Evolutionary conservation across 2,329 filamentous ascomycete species (phyloP).

Genomic region (Hymenoscyphus fructigenus): DNA sequence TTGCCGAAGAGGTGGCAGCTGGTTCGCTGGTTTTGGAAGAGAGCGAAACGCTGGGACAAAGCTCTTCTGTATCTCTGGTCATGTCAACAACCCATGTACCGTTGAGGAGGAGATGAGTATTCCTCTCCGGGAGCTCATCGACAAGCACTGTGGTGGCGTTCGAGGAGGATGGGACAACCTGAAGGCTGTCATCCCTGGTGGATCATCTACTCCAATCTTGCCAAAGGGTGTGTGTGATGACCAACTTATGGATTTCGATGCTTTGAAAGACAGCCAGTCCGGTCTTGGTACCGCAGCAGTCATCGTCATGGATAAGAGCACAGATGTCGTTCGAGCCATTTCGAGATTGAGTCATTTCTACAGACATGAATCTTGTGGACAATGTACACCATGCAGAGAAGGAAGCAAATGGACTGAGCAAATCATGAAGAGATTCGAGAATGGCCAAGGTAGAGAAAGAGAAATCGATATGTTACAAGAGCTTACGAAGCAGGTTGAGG

Average conservation of each 20-base stretch:
- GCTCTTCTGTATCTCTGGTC: conserved; percentile 96
- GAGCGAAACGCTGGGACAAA: conserved; percentile 97
- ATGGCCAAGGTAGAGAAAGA: conserved; percentile 79
- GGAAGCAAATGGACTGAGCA: conserved; percentile 99
- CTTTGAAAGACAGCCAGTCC: conserved; percentile 94
- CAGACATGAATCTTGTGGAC: conserved; percentile 95
- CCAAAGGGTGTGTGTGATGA: conserved; percentile 89
- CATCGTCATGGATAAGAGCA: conserved; percentile 98
- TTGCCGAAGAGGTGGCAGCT: conserved; percentile 83
- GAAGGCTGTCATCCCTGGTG: conserved; percentile 90
- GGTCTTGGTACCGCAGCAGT: conserved; percentile 96
- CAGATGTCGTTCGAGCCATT: conserved; percentile 93
- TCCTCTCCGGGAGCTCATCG: conserved; percentile 90
- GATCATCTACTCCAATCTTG: conserved; percentile 93
- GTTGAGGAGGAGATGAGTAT: conserved; percentile 99
- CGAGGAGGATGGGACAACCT: conserved; percentile 98
- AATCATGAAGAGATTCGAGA: conserved; percentile 96
- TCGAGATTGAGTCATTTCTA: conserved; percentile 94
- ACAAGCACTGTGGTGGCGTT: conserved; percentile 97
- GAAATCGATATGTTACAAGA: conserved; percentile 99
- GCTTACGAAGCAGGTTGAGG: conserved; percentile 98
- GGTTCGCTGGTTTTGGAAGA: conserved; percentile 92
- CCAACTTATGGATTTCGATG: conserved; percentile 98
- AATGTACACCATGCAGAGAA: conserved; percentile 99
- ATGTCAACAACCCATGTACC: conserved; percentile 97